Evolutionary conservation across 2,329 filamentous ascomycete species (phyloP).

Genomic region (Phaeosphaeria sp.): DNA sequence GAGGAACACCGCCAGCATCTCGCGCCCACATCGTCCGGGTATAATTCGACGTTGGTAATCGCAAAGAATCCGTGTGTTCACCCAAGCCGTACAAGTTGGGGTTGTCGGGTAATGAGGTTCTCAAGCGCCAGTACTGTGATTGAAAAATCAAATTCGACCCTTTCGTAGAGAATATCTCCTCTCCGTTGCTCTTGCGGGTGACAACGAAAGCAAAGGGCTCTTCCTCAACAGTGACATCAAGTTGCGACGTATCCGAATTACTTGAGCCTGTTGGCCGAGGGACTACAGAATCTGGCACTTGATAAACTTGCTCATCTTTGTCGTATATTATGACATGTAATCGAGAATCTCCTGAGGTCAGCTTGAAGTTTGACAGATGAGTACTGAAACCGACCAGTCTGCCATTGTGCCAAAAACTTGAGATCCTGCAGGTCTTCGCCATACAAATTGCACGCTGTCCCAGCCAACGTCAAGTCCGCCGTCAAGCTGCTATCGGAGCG

Average conservation of each 20-base stretch:
- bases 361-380: neutral
- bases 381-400: constrained; percentile 57
- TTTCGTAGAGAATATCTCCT: constrained; percentile 73
- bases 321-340: constrained; percentile 78
- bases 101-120: constrained; percentile 71
- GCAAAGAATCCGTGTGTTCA: constrained; percentile 75
- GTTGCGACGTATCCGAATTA: constrained; percentile 48
- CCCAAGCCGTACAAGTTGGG: constrained; percentile 80
- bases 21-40: constrained; percentile 74
- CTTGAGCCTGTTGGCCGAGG: constrained; percentile 59
- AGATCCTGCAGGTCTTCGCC: constrained; percentile 63
- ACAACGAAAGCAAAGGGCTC: constrained; percentile 74
- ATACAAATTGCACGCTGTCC: constrained; percentile 66
- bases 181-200: constrained; percentile 61
- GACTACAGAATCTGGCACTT: constrained; percentile 75
- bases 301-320: constrained; percentile 71
- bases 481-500: constrained; percentile 63
- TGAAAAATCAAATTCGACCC: constrained; percentile 74
- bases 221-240: constrained; percentile 61
- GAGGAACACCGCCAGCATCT: constrained; percentile 67
- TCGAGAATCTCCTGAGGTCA: constrained; percentile 59
- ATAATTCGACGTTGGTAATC: constrained; percentile 72
- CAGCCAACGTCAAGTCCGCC: constrained; percentile 74
- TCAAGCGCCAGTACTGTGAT: constrained; percentile 74
- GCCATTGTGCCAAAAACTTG: constrained; percentile 65